These are phyloP conservation scores for Linnemannia zychae DNA, from an alignment of 192 early-diverging fungal genomes.

Conservation along the genomic window DNA sequence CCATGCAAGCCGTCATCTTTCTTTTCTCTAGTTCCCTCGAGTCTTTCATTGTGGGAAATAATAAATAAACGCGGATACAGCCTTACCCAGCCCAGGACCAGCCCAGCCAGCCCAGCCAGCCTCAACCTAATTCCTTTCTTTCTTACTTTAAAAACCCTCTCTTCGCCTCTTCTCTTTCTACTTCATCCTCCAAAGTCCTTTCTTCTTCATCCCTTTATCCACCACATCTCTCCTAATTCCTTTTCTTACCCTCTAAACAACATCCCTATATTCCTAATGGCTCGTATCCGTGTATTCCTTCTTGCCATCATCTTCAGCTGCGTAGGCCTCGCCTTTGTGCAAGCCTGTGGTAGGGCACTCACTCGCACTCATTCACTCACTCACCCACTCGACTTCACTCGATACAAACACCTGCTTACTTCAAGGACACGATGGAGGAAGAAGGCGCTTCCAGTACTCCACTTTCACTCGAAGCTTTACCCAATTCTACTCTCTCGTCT, in stretches of 20 bases:
- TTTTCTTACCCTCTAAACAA: not conserved
- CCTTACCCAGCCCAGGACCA: not conserved
- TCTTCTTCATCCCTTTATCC: too few relatives aligned
- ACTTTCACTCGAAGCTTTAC: not conserved
- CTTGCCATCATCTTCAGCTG: conserved; percentile 18
- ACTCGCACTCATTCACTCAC: not conserved
- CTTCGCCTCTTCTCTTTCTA: not conserved
- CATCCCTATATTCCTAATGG: conserved; percentile 11
- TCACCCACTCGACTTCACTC: not conserved
- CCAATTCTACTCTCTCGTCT: not conserved
- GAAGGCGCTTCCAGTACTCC: not conserved
- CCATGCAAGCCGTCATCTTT: too few relatives aligned
- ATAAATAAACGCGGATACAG: too few relatives aligned
- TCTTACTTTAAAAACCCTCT: not conserved
- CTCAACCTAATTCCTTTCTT: not conserved
- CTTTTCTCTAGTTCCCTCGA: too few relatives aligned
- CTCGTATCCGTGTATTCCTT: conserved; percentile 13
- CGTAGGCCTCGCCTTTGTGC: conserved; percentile 16
- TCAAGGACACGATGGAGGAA: not conserved
- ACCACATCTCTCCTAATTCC: not conserved
- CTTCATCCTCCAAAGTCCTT: too few relatives aligned
- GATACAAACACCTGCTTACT: too few relatives aligned
- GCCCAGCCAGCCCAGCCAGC: not conserved
- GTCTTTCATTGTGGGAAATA: too few relatives aligned
- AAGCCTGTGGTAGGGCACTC: conserved; percentile 36